Conservation (phyloP, 352 stramenopile genomes). For the Pythium diclinum region DNA sequence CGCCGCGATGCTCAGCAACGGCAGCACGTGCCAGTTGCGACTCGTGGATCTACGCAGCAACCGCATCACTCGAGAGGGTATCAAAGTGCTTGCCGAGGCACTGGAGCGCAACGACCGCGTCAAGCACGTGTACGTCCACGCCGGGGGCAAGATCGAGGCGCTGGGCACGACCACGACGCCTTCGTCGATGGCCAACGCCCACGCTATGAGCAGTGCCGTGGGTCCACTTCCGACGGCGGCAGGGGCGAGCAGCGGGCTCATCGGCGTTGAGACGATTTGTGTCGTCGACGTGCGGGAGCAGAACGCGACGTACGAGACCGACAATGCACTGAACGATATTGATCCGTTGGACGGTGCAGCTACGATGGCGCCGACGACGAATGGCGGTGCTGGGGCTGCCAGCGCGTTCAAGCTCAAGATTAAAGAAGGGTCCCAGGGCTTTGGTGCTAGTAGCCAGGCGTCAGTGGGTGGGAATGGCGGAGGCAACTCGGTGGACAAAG, state of each 20-base stretch:
- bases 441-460: not conserved
- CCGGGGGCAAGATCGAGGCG: constrained; percentile 93
- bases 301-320: constrained; percentile 16
- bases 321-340: constrained; percentile 13
- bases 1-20: constrained; percentile 85
- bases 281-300: constrained; percentile 94
- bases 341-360: constrained; percentile 6
- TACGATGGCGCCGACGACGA: not conserved
- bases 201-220: constrained; percentile 41
- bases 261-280: constrained; percentile 92
- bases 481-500: constrained; percentile 36
- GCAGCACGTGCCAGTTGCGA: constrained; percentile 60
- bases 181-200: constrained; percentile 42
- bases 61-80: constrained; percentile 86
- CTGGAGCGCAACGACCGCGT: constrained; percentile 91
- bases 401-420: constrained; percentile 68
- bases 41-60: constrained; percentile 92
- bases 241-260: constrained; percentile 34
- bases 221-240: constrained; percentile 13
- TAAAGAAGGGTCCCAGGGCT: constrained; percentile 27
- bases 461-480: not conserved
- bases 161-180: constrained; percentile 67
- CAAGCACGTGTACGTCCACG: constrained; percentile 96
- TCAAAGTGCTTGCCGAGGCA: constrained; percentile 92
- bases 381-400: constrained; percentile 5